Evolutionary conservation across 2,329 filamentous ascomycete genomes (phyloP).

Genomic region (Phyllosticta capitalensis): DNA sequence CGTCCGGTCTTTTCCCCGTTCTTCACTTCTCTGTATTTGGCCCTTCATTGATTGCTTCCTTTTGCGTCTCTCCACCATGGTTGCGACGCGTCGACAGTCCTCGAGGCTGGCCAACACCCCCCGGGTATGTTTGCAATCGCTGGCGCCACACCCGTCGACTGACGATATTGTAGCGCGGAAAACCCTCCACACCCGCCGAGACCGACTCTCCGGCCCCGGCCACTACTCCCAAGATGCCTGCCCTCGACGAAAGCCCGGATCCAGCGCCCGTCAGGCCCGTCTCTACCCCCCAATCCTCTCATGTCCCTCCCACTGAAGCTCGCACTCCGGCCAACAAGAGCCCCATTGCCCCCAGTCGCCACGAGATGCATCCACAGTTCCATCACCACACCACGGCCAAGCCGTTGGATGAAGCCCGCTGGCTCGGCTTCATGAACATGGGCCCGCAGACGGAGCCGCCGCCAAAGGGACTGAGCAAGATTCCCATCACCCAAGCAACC

Average conservation of each 20-base stretch:
- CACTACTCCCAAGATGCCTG: conserved; percentile 3
- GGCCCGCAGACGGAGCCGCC: conserved; percentile 44
- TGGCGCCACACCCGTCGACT: background rate
- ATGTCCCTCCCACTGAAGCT: conserved; percentile 12
- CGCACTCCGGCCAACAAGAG: conserved; percentile 51
- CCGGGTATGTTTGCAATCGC: background rate
- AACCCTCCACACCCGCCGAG: background rate
- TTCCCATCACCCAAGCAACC: conserved; percentile 45
- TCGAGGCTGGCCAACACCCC: conserved; percentile 8
- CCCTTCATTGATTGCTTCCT: background rate
- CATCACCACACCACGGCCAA: conserved; percentile 66
- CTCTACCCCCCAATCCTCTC: background rate
- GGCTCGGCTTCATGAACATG: conserved; percentile 67
- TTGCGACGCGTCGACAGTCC: conserved; percentile 4
- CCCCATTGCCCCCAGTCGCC: conserved; percentile 58
- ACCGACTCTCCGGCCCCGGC: background rate
- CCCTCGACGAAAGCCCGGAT: conserved; percentile 2
- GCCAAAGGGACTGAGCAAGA: conserved; percentile 28
- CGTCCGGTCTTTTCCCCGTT: background rate
- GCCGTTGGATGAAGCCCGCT: conserved; percentile 67
- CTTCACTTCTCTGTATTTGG: background rate
- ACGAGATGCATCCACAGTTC: conserved; percentile 88
- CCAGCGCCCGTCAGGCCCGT: background rate
- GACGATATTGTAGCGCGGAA: background rate
- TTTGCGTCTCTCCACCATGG: conserved; percentile 2